Evolutionary conservation across 768 basidiomycete genomes (phyloP).

Genomic region (Tulasnella calospora): DNA sequence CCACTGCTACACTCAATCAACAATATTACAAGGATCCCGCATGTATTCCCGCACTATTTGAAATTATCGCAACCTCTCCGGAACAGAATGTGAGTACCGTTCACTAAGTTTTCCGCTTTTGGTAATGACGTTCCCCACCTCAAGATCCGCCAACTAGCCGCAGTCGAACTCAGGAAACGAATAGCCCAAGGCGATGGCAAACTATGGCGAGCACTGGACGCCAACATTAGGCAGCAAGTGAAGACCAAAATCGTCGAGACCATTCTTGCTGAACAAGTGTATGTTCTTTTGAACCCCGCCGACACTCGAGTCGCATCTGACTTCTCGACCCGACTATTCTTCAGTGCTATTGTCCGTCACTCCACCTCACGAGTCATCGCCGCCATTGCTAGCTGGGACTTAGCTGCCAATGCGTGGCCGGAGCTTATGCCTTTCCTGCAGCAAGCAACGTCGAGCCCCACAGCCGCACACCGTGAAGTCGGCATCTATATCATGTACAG

Average conservation of each 20-base stretch:
- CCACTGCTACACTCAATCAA: conserved; percentile 84
- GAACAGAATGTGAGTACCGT: conserved; percentile 64
- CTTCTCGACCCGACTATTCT: conserved; percentile 27
- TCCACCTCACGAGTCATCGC: conserved; percentile 89
- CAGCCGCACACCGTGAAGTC: conserved; percentile 80
- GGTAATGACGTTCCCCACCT: not conserved
- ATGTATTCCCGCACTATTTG: conserved; percentile 88
- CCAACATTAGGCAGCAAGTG: conserved; percentile 70
- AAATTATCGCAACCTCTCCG: conserved; percentile 79
- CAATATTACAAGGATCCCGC: conserved; percentile 87
- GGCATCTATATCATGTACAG: conserved; percentile 86
- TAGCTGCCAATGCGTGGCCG: conserved; percentile 74
- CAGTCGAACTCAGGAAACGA: conserved; percentile 94
- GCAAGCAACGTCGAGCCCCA: conserved; percentile 62
- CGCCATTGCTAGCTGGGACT: conserved; percentile 84
- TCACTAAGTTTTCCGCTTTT: not conserved
- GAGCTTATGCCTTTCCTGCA: conserved; percentile 84
- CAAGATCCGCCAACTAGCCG: conserved; percentile 93
- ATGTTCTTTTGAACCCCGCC: conserved; percentile 32
- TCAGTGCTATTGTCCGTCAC: conserved; percentile 84
- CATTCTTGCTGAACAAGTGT: conserved; percentile 75
- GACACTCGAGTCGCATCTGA: conserved; percentile 24
- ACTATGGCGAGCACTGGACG: conserved; percentile 71
- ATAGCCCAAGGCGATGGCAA: conserved; percentile 71
- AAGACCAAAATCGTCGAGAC: conserved; percentile 76